These are phyloP conservation scores for Trichoderma harzianum DNA, from an alignment of 2,329 filamentous ascomycete genomes.

Conservation along the genomic window DNA sequence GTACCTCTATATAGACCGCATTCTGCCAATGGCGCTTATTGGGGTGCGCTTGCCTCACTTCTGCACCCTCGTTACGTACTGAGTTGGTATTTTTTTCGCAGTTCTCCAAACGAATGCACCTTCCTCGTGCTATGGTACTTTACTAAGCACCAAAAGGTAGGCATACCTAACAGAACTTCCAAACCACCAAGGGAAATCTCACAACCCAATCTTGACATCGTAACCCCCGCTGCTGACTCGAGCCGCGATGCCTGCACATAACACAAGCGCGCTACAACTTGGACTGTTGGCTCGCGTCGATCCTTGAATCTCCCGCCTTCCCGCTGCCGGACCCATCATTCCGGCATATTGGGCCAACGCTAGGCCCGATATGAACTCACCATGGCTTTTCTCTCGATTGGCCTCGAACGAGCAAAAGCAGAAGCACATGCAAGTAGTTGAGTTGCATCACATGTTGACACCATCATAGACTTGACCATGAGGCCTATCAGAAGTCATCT, in stretches of 20 bases:
- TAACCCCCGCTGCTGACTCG: neutral
- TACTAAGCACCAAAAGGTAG: neutral
- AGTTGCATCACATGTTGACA: neutral
- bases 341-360: constrained; percentile 11
- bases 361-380: neutral
- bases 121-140: neutral
- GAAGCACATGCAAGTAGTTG: neutral
- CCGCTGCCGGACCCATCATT: constrained; percentile 11
- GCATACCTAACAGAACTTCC: neutral
- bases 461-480: neutral
- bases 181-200: neutral
- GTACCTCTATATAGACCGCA: neutral
- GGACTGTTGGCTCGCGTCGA: neutral
- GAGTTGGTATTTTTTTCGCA: neutral
- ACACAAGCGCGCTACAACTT: neutral
- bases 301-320: constrained; percentile 11
- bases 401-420: neutral
- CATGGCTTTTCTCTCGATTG: neutral
- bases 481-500: neutral
- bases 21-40: neutral
- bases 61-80: neutral
- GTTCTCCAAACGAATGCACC: neutral
- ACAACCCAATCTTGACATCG: neutral
- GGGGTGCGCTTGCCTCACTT: neutral
- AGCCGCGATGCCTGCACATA: neutral